phyloP scores from a whole-genome alignment of 2,329 filamentous ascomycete genomes.

The Verticillium alfalfae region DNA sequence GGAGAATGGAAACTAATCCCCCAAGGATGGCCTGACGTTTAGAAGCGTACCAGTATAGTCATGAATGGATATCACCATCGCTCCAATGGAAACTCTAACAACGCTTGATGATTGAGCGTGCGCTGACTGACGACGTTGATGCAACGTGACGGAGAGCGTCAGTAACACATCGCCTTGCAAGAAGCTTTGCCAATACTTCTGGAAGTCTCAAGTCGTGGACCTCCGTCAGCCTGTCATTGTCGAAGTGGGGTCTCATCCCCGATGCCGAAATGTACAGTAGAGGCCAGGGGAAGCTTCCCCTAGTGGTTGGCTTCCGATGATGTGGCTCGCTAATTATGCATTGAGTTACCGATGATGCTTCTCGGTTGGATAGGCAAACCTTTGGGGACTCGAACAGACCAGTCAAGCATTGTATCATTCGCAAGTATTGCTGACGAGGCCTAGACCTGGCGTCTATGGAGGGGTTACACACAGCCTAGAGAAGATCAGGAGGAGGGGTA shows the following conservation, averaged over 20 bases:
- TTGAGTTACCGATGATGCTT: background rate
- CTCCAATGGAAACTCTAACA: background rate
- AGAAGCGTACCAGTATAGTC: background rate
- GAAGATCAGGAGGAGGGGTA: background rate
- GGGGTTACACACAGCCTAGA: background rate
- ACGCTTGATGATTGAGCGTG: background rate
- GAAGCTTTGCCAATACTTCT: background rate
- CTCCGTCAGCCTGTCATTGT: background rate
- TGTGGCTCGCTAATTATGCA: background rate
- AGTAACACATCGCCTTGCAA: background rate
- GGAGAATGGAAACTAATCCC: background rate
- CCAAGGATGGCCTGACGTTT: background rate
- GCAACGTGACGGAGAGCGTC: background rate
- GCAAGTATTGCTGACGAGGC: background rate
- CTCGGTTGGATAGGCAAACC: background rate
- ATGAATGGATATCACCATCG: background rate
- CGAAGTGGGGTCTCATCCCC: background rate
- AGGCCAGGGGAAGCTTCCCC: background rate
- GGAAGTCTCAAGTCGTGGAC: background rate
- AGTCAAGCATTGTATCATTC: background rate
- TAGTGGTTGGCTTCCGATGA: conserved; percentile 4
- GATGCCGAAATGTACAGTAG: background rate
- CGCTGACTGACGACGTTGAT: background rate
- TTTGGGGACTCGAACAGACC: background rate
- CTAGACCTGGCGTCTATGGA: background rate